These are phyloP conservation scores for Curvularia verruculosa DNA, from an alignment of 2,329 filamentous ascomycete species.

Conservation along the genomic window DNA sequence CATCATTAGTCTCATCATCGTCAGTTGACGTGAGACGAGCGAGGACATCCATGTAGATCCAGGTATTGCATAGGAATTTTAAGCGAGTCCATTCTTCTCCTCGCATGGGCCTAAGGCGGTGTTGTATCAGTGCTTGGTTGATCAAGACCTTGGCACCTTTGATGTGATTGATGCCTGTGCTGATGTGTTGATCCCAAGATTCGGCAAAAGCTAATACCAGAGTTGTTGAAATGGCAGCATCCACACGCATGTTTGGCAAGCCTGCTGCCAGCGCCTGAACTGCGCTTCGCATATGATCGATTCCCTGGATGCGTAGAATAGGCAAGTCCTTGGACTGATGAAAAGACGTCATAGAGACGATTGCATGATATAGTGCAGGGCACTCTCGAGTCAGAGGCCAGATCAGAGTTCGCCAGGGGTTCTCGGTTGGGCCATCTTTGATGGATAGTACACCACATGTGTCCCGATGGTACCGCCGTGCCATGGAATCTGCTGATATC, in stretches of 20 bases:
- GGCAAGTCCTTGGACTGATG: conserved; percentile 66
- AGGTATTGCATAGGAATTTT: conserved; percentile 72
- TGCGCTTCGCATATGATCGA: conserved; percentile 71
- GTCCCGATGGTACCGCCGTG: conserved; percentile 66
- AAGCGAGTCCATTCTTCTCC: conserved; percentile 57
- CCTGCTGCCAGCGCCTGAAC: conserved; percentile 64
- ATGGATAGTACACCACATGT: conserved; percentile 74
- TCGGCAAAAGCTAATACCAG: conserved; percentile 72
- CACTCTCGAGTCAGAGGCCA: conserved; percentile 70
- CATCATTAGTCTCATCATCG: conserved; percentile 62
- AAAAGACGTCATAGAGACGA: conserved; percentile 72
- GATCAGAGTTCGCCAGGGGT: conserved; percentile 73
- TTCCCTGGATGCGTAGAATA: conserved; percentile 64
- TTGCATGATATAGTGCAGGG: conserved; percentile 70
- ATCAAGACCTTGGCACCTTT: conserved; percentile 70
- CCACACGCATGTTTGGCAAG: conserved; percentile 67
- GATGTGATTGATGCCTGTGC: conserved; percentile 72
- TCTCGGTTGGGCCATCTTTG: conserved; percentile 71
- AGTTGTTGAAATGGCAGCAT: conserved; percentile 72
- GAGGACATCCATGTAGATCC: conserved; percentile 77
- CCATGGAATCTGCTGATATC: conserved; percentile 65
- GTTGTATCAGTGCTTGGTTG: conserved; percentile 61
- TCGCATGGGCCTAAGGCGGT: conserved; percentile 50
- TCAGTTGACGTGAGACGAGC: conserved; percentile 69
- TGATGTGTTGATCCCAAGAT: conserved; percentile 72